Conservation (phyloP, 768 basidiomycete species). For the Rhodotorula kratochvilovae region DNA sequence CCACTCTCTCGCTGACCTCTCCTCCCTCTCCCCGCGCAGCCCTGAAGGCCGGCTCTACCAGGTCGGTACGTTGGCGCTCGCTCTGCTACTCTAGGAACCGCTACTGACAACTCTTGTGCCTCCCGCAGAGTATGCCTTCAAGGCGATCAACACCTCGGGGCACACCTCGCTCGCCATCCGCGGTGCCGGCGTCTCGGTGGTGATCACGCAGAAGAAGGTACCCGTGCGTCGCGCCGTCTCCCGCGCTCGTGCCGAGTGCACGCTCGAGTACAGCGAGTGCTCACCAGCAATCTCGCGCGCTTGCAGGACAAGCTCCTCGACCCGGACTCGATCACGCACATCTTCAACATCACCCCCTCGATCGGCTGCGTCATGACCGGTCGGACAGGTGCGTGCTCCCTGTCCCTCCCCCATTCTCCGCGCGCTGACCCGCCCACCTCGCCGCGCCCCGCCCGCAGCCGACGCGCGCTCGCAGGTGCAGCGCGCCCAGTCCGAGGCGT, state of each 20-base stretch:
- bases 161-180: constrained; percentile 89
- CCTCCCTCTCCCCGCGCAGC: background rate
- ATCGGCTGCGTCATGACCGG: constrained; percentile 99
- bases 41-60: constrained; percentile 86
- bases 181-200: constrained; percentile 89
- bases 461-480: constrained; percentile 85
- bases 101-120: no score
- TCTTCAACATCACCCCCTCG: constrained; percentile 90
- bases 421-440: background rate
- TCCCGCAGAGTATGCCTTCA: constrained; percentile 90
- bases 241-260: background rate
- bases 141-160: constrained; percentile 94
- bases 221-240: constrained; percentile 60
- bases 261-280: no score
- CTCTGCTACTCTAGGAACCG: no score
- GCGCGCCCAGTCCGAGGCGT: constrained; percentile 82
- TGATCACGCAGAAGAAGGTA: constrained; percentile 97
- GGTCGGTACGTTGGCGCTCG: constrained; percentile 70
- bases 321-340: constrained; percentile 84
- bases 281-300: background rate
- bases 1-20: background rate
- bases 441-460: constrained; percentile 53
- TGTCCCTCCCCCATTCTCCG: background rate
- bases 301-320: constrained; percentile 92
- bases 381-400: constrained; percentile 64